These are phyloP conservation scores for Yamadazyma blattariae DNA, from an alignment of 1,139 yeast species.

Conservation along the genomic window DNA sequence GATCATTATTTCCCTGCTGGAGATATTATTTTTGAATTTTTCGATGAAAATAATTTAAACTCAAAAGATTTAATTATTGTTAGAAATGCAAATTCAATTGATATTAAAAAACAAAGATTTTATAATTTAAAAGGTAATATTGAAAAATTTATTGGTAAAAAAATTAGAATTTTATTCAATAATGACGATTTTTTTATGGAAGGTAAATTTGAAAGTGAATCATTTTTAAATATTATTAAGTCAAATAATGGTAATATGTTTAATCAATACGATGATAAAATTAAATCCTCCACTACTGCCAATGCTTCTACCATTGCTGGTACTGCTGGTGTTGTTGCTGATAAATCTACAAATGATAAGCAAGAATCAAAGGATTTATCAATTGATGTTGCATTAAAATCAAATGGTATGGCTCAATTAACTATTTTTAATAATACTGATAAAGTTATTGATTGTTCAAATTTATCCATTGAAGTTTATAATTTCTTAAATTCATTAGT, in stretches of 20 bases:
- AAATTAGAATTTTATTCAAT: slow-evolving; percentile 20
- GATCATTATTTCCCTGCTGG: slow-evolving; percentile 26
- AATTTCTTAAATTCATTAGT: slow-evolving; percentile 29
- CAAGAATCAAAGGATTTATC: slow-evolving; percentile 5
- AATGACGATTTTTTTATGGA: slow-evolving; percentile 19
- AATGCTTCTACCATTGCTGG: neutral
- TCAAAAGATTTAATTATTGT: slow-evolving; percentile 19
- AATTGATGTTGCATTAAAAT: slow-evolving; percentile 29
- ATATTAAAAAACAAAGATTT: slow-evolving; percentile 27
- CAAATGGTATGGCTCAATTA: slow-evolving; percentile 31
- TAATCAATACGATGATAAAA: neutral
- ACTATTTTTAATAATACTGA: slow-evolving; percentile 29
- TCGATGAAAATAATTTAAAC: slow-evolving; percentile 6
- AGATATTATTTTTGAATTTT: slow-evolving; percentile 26
- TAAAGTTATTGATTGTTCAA: slow-evolving; percentile 27
- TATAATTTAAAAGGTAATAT: slow-evolving; percentile 26
- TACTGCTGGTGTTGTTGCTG: neutral
- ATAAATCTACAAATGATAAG: neutral
- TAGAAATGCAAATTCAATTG: slow-evolving; percentile 26
- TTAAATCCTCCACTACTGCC: too few species aligned
- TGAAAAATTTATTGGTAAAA: slow-evolving; percentile 15
- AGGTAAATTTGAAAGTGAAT: slow-evolving; percentile 20
- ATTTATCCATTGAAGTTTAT: slow-evolving; percentile 28
- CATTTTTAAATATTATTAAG: slow-evolving; percentile 4
- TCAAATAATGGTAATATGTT: neutral